Evolutionary conservation across 768 basidiomycete genomes (phyloP), one percentile per base, ranked within the genome.

Genomic region (Leccinum fibrillosum): DNA sequence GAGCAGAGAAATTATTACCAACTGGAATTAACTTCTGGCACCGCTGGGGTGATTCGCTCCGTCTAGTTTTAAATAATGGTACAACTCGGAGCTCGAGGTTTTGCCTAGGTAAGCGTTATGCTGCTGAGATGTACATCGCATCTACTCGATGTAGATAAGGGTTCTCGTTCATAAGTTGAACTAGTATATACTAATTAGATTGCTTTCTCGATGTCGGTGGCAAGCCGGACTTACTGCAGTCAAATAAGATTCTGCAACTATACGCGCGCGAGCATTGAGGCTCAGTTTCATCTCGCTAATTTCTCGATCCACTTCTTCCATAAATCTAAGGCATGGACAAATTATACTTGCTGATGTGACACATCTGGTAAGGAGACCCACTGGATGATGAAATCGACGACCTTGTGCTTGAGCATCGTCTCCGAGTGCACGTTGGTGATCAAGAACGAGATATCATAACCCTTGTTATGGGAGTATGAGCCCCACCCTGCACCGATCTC

Each of bases 341-440:
- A 17, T 9, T 37, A 26, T 52, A 54, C 51, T 37, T 3, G 12
- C 21, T 28, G 3, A 28, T 21, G 42, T 5, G 35, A 44, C 15
- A 52, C 28, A 49, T 48, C 59, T 53, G 53, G 21, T 2, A 66
- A 57, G 52, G 67, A 62, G 11, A 77, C 87, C 50, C 62, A 96
- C 92, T 98, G 94, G 64, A 98, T 97, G 77, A 99, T 97, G 75
- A 99, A 99, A 76, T 99, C 97, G 37, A 99, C 97, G 53, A 99
- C 90, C 79, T 98, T 98, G 76, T 99, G 97, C 77, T 98, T 99
- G 64, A 98, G 80, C 97, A 99, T 98, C 10, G 92, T 95, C 74
- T 98, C 96, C 32, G 94, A 83, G 72, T 99, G 94, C 53, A 89
- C 87, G 74, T 98, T 97, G 57, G 96, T 98, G 71, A 99, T 95